Evolutionary conservation across 2,329 filamentous ascomycete species (phyloP), one percentile per base, ranked within the genome.

Genomic region (Sporothrix brasiliensis): DNA sequence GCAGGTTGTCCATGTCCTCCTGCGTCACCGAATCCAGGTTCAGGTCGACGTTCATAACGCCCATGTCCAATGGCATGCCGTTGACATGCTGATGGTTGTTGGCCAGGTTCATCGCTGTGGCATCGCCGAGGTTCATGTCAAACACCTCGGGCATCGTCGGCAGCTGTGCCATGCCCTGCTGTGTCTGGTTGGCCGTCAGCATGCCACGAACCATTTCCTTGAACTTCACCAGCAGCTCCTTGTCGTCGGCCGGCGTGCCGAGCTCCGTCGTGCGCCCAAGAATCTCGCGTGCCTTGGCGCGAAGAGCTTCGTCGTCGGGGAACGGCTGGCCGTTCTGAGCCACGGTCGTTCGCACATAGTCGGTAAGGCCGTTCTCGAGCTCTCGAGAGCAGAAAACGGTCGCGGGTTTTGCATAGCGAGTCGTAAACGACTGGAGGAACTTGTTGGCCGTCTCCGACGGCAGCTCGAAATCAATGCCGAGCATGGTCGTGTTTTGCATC

Each of bases 321-420:
- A 86, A 81, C 74, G 75, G 2, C 81, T 81, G 0, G 76, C 78
- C 4, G 76, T 76, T 6, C 39, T n/a, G 11, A 2, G 81, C 81
- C 0, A 77, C 78, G 4, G 76, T 75, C 13, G 77, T 75, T 41
- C 80, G 78, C 6, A 87, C 84, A 73, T 83, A 87, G 21, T 81
- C 80, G 13, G 80, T 76, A 16, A 89, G 78, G 2, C 84, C 85
- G n/a, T 76, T 79, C 76, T 89, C 87, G 27, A 89, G 80, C 74
- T 88, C 86, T 7, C 85, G 80, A 21, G 84, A 87, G 77, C 85
- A 88, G 76, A 89, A 89, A 0, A 89, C 81, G 10, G 77, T 77
- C 0, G 85, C 83, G 0, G 84, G 85, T 11, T 82, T 81, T 16
- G 80, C 78, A 71, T 82, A 83, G 6, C 82, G 80, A 10, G 78